A percentile compares a stretch with the other conserved stretches of the same genome.
Evolutionary conservation across 2,329 filamentous ascomycete genomes (phyloP).

Genomic region (Colletotrichum chrysophilum): DNA sequence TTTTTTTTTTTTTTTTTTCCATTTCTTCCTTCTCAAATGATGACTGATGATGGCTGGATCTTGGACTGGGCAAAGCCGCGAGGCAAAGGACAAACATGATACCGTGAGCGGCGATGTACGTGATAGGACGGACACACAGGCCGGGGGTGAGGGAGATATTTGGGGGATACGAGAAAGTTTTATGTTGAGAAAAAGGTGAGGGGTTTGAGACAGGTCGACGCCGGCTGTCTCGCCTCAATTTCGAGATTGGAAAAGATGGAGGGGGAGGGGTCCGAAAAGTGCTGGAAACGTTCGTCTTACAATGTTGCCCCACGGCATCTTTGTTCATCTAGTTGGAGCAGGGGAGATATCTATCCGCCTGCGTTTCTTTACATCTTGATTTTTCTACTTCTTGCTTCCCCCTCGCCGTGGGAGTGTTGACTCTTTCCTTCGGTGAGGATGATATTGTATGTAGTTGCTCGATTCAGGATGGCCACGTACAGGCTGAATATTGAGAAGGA

Average conservation of each 20-base stretch:
- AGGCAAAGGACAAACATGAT: constrained; percentile 7
- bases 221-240: neutral
- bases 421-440: neutral
- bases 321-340: constrained; percentile 24
- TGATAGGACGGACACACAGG: neutral
- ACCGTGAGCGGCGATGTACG: constrained; percentile 1
- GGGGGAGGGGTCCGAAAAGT: constrained; percentile 1
- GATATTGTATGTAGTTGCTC: neutral
- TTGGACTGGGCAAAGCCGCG: constrained; percentile 5
- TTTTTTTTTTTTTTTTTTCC: no score
- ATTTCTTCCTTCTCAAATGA: constrained; percentile 13
- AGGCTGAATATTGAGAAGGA: constrained; percentile 10
- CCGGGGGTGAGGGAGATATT: no score
- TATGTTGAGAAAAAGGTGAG: neutral
- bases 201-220: neutral
- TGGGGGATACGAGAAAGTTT: neutral
- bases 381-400: neutral
- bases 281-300: constrained; percentile 21
- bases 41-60: constrained; percentile 16
- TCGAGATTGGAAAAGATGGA: neutral
- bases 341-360: neutral
- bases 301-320: constrained; percentile 38
- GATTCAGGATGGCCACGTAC: neutral
- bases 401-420: neutral
- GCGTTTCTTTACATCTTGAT: neutral